Evolutionary conservation across 2,329 filamentous ascomycete genomes (phyloP).

Genomic region (Fusarium aywerte): DNA sequence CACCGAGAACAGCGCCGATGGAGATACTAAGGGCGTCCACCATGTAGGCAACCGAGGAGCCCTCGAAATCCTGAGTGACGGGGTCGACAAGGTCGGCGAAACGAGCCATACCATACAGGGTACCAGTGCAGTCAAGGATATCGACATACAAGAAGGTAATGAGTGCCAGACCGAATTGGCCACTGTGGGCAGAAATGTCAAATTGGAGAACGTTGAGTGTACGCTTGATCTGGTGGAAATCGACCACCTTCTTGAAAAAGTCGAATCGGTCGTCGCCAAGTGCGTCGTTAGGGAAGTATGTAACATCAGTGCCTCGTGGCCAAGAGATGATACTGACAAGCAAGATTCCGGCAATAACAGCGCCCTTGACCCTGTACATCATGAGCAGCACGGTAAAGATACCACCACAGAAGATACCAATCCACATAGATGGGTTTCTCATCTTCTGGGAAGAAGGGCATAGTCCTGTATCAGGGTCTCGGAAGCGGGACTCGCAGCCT

Average conservation of each 20-base stretch:
- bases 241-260: slow-evolving; percentile 89
- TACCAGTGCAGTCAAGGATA: slow-evolving; percentile 87
- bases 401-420: slow-evolving; percentile 88
- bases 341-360: slow-evolving; percentile 84
- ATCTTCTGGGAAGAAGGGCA: slow-evolving; percentile 77
- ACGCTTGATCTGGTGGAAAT: slow-evolving; percentile 80
- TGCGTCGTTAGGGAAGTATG: slow-evolving; percentile 80
- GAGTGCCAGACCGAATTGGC: slow-evolving; percentile 83
- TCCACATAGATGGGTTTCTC: slow-evolving; percentile 85
- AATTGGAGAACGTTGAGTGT: slow-evolving; percentile 79
- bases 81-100: slow-evolving; percentile 85
- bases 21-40: slow-evolving; percentile 83
- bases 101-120: slow-evolving; percentile 88
- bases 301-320: slow-evolving; percentile 80
- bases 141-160: slow-evolving; percentile 93
- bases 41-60: slow-evolving; percentile 83
- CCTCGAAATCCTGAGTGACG: slow-evolving; percentile 86
- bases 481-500: slow-evolving; percentile 67
- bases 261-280: slow-evolving; percentile 78
- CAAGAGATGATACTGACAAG: slow-evolving; percentile 90
- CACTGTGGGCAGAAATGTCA: slow-evolving; percentile 73
- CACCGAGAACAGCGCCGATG: slow-evolving; percentile 81
- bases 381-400: slow-evolving; percentile 82
- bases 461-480: slow-evolving; percentile 48
- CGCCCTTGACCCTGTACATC: slow-evolving; percentile 88